Conservation (phyloP, 176 grass and related monocot species). For the Oryza meyeriana region DNA sequence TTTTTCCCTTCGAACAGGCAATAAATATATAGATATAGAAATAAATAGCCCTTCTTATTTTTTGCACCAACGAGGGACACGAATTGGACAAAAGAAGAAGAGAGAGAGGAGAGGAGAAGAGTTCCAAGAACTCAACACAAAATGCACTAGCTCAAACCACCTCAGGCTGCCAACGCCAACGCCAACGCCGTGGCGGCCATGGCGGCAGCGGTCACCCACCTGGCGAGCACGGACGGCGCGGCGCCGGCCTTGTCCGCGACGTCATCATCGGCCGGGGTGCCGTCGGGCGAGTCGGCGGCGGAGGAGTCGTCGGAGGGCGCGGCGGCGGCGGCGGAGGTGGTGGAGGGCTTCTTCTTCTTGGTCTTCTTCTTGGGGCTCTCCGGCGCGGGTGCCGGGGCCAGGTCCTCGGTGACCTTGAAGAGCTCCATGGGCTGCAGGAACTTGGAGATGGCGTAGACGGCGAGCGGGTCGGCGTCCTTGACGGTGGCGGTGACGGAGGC, state of each 20-base stretch:
- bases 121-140: neutral
- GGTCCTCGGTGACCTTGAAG: constrained; percentile 39
- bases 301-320: constrained; percentile 27
- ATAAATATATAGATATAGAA: constrained; percentile 30
- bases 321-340: neutral
- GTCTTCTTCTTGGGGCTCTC: constrained; percentile 45
- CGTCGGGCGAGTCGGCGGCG: constrained; percentile 32
- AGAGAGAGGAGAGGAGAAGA: neutral
- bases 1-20: neutral
- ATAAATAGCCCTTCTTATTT: constrained; percentile 43
- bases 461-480: constrained; percentile 70
- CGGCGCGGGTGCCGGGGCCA: constrained; percentile 46
- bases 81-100: constrained; percentile 34
- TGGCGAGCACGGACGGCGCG: neutral
- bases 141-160: constrained; percentile 14
- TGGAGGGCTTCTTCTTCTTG: constrained; percentile 44
- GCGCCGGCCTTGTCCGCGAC: constrained; percentile 40
- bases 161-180: constrained; percentile 24
- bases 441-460: constrained; percentile 52
- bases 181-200: constrained; percentile 20
- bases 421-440: constrained; percentile 78
- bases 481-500: constrained; percentile 55
- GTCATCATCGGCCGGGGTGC: constrained; percentile 9
- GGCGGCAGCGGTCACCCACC: constrained; percentile 8
- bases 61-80: constrained; percentile 32